phyloP scores from a whole-genome alignment of 2,329 filamentous ascomycete genomes.

The Aspergillus fumigatus region DNA sequence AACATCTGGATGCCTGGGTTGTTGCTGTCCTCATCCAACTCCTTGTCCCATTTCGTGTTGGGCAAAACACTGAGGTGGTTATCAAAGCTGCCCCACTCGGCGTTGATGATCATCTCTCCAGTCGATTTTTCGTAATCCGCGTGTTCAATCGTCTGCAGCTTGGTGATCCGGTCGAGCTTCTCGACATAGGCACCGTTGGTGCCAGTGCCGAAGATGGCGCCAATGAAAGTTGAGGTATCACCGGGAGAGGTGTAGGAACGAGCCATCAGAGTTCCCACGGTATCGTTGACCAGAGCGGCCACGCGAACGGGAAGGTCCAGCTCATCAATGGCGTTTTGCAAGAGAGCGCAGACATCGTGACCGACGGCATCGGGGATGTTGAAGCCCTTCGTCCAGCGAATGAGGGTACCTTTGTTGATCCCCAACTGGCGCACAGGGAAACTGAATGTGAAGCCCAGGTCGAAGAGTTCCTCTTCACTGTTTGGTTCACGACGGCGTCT shows the following conservation, averaged over 20 bases:
- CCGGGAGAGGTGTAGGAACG: constrained; percentile 90
- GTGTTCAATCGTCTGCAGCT: constrained; percentile 57
- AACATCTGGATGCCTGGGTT: constrained; percentile 98
- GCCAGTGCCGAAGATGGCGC: constrained; percentile 94
- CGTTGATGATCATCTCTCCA: constrained; percentile 95
- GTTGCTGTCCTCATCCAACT: constrained; percentile 72
- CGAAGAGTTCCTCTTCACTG: constrained; percentile 74
- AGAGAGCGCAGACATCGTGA: constrained; percentile 85
- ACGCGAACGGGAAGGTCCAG: constrained; percentile 85
- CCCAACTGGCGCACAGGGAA: constrained; percentile 92
- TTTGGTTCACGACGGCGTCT: constrained; percentile 60
- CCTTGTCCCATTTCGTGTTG: constrained; percentile 74
- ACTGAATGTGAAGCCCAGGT: constrained; percentile 97
- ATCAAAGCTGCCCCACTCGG: constrained; percentile 98
- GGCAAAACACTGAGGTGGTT: constrained; percentile 86
- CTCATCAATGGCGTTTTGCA: constrained; percentile 85
- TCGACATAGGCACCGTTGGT: constrained; percentile 98
- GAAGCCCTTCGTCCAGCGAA: constrained; percentile 98
- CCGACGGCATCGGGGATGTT: constrained; percentile 93
- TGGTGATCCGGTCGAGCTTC: constrained; percentile 80
- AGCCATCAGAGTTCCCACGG: constrained; percentile 95
- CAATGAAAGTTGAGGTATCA: constrained; percentile 80
- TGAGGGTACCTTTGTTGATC: constrained; percentile 90
- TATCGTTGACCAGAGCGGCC: constrained; percentile 95
- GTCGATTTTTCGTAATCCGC: constrained; percentile 67